Percentiles rank a stretch among this genome's conserved stretches.
These are phyloP conservation scores for Cladosporium sp. DNA, from an alignment of 2,329 filamentous ascomycete species.

Conservation along the genomic window DNA sequence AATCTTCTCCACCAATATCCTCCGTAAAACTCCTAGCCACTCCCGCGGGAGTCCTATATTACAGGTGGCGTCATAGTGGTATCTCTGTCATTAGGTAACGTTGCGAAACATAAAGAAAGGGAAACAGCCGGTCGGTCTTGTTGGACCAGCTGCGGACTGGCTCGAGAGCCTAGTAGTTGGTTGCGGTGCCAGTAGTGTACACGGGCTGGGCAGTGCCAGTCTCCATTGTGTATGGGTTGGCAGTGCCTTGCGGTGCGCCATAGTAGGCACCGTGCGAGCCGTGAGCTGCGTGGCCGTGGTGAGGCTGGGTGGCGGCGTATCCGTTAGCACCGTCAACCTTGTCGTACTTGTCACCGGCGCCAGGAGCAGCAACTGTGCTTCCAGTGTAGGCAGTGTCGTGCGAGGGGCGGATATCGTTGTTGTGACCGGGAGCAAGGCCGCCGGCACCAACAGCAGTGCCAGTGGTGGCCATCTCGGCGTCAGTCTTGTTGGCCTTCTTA, in stretches of 20 bases:
- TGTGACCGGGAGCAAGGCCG: slow-evolving; percentile 24
- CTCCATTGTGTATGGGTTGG: slow-evolving; percentile 38
- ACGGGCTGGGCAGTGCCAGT: slow-evolving; percentile 10
- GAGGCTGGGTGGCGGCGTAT: slow-evolving; percentile 16
- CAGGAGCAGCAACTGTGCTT: slow-evolving; percentile 41
- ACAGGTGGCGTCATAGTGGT: slow-evolving; percentile 11
- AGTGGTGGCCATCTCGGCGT: slow-evolving; percentile 43
- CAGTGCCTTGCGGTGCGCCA: slow-evolving; percentile 40
- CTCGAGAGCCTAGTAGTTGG: slow-evolving; percentile 25
- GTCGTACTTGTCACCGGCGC: slow-evolving; percentile 29
- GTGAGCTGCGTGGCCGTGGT: slow-evolving; percentile 19
- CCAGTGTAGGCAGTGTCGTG: slow-evolving; percentile 50
- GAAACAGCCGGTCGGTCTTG: neutral
- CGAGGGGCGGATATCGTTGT: slow-evolving; percentile 39
- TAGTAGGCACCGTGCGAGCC: slow-evolving; percentile 40
- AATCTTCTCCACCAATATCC: neutral
- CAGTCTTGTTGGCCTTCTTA: slow-evolving; percentile 25
- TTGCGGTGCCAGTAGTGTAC: slow-evolving; percentile 22
- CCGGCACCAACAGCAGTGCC: slow-evolving; percentile 24
- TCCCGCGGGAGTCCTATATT: neutral
- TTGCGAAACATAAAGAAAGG: neutral
- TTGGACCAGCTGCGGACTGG: neutral
- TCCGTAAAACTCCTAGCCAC: neutral
- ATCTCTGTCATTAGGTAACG: slow-evolving; percentile 4
- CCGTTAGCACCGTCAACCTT: slow-evolving; percentile 23